phyloP scores from a whole-genome alignment of 345 rosid species.

The Draba incana region DNA sequence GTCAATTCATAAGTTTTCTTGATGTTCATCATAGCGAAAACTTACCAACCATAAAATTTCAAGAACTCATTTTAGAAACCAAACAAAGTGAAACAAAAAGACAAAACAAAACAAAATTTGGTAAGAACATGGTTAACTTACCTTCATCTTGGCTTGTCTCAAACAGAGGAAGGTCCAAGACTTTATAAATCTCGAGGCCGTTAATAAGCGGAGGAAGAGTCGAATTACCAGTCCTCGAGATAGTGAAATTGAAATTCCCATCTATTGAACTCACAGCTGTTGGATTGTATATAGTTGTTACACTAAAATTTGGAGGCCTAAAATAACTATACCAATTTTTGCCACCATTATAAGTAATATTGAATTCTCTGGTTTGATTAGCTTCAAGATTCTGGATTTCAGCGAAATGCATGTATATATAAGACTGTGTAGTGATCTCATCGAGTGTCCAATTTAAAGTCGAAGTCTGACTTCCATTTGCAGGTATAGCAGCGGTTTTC shows the following conservation, averaged over 20 bases:
- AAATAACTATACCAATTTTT: constrained; percentile 13
- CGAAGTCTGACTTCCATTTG: constrained; percentile 21
- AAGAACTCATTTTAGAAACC: neutral
- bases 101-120: neutral
- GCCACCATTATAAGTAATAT: constrained; percentile 41
- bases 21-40: constrained; percentile 48
- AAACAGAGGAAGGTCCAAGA: constrained; percentile 17
- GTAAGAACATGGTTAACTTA: constrained; percentile 14
- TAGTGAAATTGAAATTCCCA: constrained; percentile 27
- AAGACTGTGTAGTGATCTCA: constrained; percentile 11
- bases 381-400: constrained; percentile 38
- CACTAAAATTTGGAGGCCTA: constrained; percentile 29
- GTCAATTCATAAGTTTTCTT: constrained; percentile 43
- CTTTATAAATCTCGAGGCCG: constrained; percentile 44
- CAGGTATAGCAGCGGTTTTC: constrained; percentile 41
- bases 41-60: constrained; percentile 36
- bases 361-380: constrained; percentile 43
- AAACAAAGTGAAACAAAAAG: neutral
- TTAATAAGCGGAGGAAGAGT: constrained; percentile 49
- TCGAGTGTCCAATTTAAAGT: neutral
- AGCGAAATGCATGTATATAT: constrained; percentile 54
- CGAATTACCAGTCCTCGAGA: constrained; percentile 30
- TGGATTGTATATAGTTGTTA: constrained; percentile 34
- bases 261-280: constrained; percentile 22
- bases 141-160: constrained; percentile 45